A percentile compares a stretch with the other conserved stretches of the same genome.
Evolutionary conservation across 2,329 filamentous ascomycete species (phyloP).

Genomic region (Huntiella omanensis): DNA sequence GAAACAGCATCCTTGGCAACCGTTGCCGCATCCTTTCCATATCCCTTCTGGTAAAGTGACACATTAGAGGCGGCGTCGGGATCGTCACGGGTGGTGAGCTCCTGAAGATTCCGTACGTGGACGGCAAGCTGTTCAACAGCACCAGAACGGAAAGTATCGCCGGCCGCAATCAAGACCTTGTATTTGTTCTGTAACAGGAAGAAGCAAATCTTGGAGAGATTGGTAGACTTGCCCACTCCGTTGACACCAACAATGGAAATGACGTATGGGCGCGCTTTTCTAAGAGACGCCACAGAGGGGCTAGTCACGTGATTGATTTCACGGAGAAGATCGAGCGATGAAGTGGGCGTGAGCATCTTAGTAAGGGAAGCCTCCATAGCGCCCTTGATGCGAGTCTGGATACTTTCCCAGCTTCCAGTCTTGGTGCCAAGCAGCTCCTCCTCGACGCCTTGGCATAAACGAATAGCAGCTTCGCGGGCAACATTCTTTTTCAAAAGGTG

Average conservation of each 20-base stretch:
- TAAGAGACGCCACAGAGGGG: constrained; percentile 43
- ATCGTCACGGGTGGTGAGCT: constrained; percentile 60
- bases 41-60: constrained; percentile 90
- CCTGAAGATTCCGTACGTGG: constrained; percentile 82
- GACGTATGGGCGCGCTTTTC: constrained; percentile 65
- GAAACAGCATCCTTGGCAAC: constrained; percentile 88
- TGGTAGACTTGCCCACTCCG: constrained; percentile 94
- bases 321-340: constrained; percentile 80
- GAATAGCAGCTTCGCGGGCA: constrained; percentile 77
- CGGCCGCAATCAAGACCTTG: constrained; percentile 81
- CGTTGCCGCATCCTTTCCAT: constrained; percentile 90
- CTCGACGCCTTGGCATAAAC: constrained; percentile 80
- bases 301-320: constrained; percentile 69
- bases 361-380: constrained; percentile 85
- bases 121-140: constrained; percentile 94
- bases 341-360: constrained; percentile 90
- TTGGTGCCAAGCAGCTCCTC: constrained; percentile 77
- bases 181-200: constrained; percentile 96
- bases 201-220: constrained; percentile 93
- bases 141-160: constrained; percentile 91
- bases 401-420: constrained; percentile 73
- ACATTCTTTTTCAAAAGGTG: constrained; percentile 93
- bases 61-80: constrained; percentile 43
- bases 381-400: constrained; percentile 44
- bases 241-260: constrained; percentile 98